Percentiles rank a stretch among this genome's conserved stretches.
Conservation (phyloP, 331 rosid genomes). For the Saraca asoca region DNA sequence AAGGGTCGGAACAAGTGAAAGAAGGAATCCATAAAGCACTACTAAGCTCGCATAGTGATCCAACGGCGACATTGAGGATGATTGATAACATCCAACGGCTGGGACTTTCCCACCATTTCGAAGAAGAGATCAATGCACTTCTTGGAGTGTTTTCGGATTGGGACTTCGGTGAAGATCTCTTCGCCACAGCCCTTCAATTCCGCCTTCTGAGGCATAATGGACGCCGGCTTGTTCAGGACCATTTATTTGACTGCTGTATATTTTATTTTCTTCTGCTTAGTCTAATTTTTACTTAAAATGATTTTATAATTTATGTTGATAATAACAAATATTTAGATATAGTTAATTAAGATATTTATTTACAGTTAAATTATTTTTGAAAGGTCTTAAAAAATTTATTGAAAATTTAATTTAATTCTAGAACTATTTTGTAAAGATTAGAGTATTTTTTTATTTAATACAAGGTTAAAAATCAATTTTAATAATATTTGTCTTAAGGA, state of each 20-base stretch:
- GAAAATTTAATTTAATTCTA: no score
- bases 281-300: no score
- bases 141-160: constrained; percentile 18
- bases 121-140: constrained; percentile 29
- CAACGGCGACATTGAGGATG: constrained; percentile 31
- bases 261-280: neutral
- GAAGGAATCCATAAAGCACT: constrained; percentile 21
- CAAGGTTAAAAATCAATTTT: no score
- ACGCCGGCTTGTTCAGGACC: constrained; percentile 35
- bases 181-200: constrained; percentile 46
- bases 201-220: constrained; percentile 40
- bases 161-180: constrained; percentile 35
- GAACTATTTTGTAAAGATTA: no score
- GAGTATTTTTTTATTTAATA: no score
- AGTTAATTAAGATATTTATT: no score
- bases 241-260: neutral
- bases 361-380: no score
- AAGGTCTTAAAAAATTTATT: no score
- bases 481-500: no score
- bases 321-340: no score
- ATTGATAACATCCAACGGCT: constrained; percentile 44
- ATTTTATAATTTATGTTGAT: no score
- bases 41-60: constrained; percentile 9
- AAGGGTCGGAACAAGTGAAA: constrained; percentile 19
- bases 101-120: constrained; percentile 40